Evolutionary conservation across 192 early-diverging fungal genomes (phyloP), one percentile per base, ranked within the genome.

Genomic region (Coemansia asiatica): DNA sequence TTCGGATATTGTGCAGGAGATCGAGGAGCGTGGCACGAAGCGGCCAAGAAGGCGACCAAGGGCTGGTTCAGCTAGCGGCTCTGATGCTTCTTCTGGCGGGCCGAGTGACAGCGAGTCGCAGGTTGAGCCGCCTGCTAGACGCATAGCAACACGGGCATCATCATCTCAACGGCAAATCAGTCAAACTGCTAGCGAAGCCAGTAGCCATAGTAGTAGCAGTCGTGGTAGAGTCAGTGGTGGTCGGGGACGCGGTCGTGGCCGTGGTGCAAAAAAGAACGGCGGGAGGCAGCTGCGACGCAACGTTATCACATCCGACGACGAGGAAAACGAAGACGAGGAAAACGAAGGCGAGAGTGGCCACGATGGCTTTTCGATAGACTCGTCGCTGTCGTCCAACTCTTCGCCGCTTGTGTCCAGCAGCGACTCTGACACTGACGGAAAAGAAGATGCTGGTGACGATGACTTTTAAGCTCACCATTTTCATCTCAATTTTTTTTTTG

Each of bases 291-390:
- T 63, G 64, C 57, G 76, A 21, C 64, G 76, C n/a, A 64, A 67
- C 38, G 48, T 69, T 18, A 62, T 60, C 19, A 61, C 71, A 19
- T 72, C 71, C 46, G 50, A 84, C 1, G 76, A 79, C 16, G 74
- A 76, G 28, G 64, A 58, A 10, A 33, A 48, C 8, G 15, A 57
- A 4, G n/a, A n/a, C n/a, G n/a, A n/a, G n/a, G 36, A 58, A 10
- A 33, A 48, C 8, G 15, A 57, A 4, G n/a, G n/a, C n/a, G n/a
- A n/a, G n/a, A n/a, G n/a, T n/a, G n/a, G n/a, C n/a, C n/a, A n/a
- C n/a, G n/a, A n/a, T 51, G 58, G 25, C 2, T 60, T 26, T 26
- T 46, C 40, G n/a, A 26, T 25, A 18, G 56, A 58, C 29, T 60
- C 58, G 21, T 60, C 58, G 22, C 23, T 46, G 38, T 46, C 58